These are phyloP conservation scores for Ascochyta lentis DNA, from an alignment of 2,329 filamentous ascomycete genomes.

Conservation along the genomic window DNA sequence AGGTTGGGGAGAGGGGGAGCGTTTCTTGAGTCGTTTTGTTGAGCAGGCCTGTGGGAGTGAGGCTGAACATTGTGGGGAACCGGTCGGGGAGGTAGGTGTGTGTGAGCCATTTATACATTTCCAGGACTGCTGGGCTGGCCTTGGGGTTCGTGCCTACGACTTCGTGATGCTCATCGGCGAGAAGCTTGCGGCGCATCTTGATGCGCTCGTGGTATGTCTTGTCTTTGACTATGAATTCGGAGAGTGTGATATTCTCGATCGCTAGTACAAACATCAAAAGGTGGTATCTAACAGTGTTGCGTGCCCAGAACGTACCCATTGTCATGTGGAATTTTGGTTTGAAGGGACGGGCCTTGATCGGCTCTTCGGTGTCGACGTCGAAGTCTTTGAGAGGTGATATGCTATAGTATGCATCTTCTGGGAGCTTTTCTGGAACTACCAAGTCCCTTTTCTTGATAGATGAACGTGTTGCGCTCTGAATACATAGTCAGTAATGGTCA, in stretches of 20 bases:
- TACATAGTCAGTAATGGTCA: background rate
- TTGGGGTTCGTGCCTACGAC: slow-evolving; percentile 48
- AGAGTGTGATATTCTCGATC: slow-evolving; percentile 59
- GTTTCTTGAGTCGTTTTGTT: slow-evolving; percentile 56
- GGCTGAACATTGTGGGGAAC: slow-evolving; percentile 61
- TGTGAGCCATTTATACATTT: slow-evolving; percentile 64
- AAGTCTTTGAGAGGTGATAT: slow-evolving; percentile 59
- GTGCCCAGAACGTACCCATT: slow-evolving; percentile 58
- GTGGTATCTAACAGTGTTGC: background rate
- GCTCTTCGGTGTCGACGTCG: slow-evolving; percentile 59
- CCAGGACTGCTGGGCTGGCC: slow-evolving; percentile 57
- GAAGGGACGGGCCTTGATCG: slow-evolving; percentile 63
- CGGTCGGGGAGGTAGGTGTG: slow-evolving; percentile 63
- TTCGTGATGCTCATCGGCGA: slow-evolving; percentile 53
- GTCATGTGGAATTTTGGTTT: slow-evolving; percentile 68
- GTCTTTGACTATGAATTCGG: slow-evolving; percentile 66
- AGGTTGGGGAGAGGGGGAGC: slow-evolving; percentile 49
- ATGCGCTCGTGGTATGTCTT: slow-evolving; percentile 63
- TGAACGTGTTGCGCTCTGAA: background rate
- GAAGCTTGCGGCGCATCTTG: slow-evolving; percentile 55
- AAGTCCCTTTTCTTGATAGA: background rate
- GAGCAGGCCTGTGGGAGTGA: slow-evolving; percentile 42
- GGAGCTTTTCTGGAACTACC: background rate
- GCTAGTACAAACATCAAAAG: slow-evolving; percentile 45
- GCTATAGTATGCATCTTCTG: slow-evolving; percentile 45